Evolutionary conservation across 768 basidiomycete genomes (phyloP), one percentile per base, ranked within the genome.

Genomic region (Lyophyllum semitale): DNA sequence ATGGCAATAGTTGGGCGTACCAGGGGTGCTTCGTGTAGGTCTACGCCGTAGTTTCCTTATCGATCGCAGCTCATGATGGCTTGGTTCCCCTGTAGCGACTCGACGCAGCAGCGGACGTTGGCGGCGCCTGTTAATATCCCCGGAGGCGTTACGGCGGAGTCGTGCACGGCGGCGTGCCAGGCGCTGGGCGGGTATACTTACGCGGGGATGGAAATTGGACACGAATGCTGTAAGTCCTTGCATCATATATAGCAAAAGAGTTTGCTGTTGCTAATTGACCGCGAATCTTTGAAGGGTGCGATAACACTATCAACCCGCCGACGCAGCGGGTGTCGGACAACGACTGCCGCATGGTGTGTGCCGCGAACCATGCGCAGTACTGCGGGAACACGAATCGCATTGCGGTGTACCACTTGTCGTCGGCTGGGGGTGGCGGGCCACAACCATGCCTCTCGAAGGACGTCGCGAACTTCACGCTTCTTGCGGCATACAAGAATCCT

Each of bases 1-100:
- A 44, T 46, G 55, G 50, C 7, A 58, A 64, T n/a, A 55, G 53
- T 9, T 89, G 87, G 87, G 59, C 71, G 1, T 86, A 81, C 12
- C 73, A 85, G 27, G 87, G 87, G 13, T 89, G 87, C 62, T 86
- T 80, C 70, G 86, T 75, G 87, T 84, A 60, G 46, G 80, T 13
- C 7, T 26, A 20, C 46, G 42, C 17, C 3, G 44, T 20, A 17
- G 3, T 42, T 15, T 23, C 13, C 18, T 5, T 32, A 12, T 22
- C 12, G 26, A 20, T 26, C 43, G 48, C 15, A 3, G 15, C 42
- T 17, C 15, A 23, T 23, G 26, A 22, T 22, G 30, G n/a, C n/a
- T 45, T 62, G 45, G 35, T 54, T 30, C 3, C 2, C 15, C n/a
- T n/a, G 37, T 47, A 78, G 77, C 1, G 77, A 79, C 56, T 59